Evolutionary conservation across 2,329 filamentous ascomycete genomes (phyloP).

Genomic region (Exophiala lecanii-corni): DNA sequence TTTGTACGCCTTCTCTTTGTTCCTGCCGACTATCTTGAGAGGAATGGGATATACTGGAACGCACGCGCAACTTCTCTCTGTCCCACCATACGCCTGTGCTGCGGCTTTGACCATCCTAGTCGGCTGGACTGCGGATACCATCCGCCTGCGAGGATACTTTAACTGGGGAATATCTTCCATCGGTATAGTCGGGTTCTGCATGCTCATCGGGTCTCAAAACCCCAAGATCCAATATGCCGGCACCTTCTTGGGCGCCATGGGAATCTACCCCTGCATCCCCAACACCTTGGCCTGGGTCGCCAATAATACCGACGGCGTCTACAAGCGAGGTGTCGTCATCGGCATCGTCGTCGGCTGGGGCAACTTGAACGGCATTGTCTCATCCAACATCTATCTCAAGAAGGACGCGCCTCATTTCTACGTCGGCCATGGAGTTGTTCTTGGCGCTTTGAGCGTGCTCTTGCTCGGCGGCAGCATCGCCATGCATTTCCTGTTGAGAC

Average conservation of each 20-base stretch:
- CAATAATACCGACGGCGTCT: slow-evolving; percentile 83
- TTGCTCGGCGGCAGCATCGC: slow-evolving; percentile 55
- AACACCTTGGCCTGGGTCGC: slow-evolving; percentile 86
- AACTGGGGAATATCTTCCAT: slow-evolving; percentile 69
- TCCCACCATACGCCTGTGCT: slow-evolving; percentile 60
- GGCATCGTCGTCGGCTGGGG: slow-evolving; percentile 90
- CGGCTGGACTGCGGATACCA: slow-evolving; percentile 59
- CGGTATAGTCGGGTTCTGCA: slow-evolving; percentile 70
- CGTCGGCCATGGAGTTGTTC: slow-evolving; percentile 67
- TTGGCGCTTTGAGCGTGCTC: slow-evolving; percentile 67
- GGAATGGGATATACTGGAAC: slow-evolving; percentile 53
- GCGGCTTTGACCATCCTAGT: slow-evolving; percentile 50
- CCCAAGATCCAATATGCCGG: slow-evolving; percentile 61
- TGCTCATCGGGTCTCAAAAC: slow-evolving; percentile 55
- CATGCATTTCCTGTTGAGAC: slow-evolving; percentile 13
- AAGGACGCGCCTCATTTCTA: slow-evolving; percentile 59
- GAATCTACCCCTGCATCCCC: slow-evolving; percentile 81
- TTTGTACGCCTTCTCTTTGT: slow-evolving; percentile 57
- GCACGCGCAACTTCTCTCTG: slow-evolving; percentile 60
- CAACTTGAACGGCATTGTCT: slow-evolving; percentile 80
- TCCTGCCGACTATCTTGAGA: slow-evolving; percentile 55
- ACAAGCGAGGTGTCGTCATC: slow-evolving; percentile 84
- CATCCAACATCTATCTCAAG: slow-evolving; percentile 64
- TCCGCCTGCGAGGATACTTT: slow-evolving; percentile 56
- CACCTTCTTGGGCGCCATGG: slow-evolving; percentile 76